Conservation (phyloP, 2,329 filamentous ascomycete species). For the Epicoccum nigrum region DNA sequence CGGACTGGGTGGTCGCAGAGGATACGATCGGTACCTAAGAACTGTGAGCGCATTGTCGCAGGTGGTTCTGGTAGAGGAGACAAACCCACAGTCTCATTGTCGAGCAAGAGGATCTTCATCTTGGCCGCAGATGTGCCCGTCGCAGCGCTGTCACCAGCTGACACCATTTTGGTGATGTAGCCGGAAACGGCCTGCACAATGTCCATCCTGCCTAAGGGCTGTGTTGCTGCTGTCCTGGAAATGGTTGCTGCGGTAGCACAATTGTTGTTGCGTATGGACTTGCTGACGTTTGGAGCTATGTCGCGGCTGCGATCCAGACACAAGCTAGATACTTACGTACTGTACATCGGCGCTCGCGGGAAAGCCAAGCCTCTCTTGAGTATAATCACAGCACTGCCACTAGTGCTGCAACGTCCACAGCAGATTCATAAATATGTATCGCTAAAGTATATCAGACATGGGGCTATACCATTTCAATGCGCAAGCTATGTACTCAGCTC, state of each 20-base stretch:
- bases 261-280: background rate
- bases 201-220: conserved; percentile 70
- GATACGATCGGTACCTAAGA: conserved; percentile 83
- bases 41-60: conserved; percentile 21
- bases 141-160: conserved; percentile 74
- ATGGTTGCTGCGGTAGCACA: too few relatives aligned
- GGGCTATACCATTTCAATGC: too few relatives aligned
- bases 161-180: conserved; percentile 97
- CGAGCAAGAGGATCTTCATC: conserved; percentile 97
- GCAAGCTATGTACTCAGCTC: too few relatives aligned
- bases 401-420: background rate
- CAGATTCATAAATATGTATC: too few relatives aligned
- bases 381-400: background rate
- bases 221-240: background rate
- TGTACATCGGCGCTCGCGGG: background rate
- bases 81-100: conserved; percentile 81
- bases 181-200: conserved; percentile 89
- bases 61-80: conserved; percentile 41
- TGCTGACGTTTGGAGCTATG: conserved; percentile 10
- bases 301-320: background rate
- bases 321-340: conserved; percentile 6
- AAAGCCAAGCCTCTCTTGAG: background rate
- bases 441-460: too few relatives aligned
- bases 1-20: conserved; percentile 92
- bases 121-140: conserved; percentile 75